phyloP scores from a whole-genome alignment of 257 asterid species.

The Ballota nigra region DNA sequence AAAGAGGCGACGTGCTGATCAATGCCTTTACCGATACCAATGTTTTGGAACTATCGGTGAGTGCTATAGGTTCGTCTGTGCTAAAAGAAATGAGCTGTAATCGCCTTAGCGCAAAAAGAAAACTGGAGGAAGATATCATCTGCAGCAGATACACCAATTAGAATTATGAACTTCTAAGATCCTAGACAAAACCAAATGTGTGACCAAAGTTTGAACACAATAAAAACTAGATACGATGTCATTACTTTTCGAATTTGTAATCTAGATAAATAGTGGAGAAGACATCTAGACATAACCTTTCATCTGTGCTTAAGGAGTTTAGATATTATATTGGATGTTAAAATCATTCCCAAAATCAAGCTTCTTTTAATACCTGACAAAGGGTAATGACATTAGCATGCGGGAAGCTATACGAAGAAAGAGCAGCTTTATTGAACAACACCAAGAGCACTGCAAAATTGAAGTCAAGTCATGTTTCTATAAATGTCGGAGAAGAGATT shows the following conservation, averaged over 20 bases:
- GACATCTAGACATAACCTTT: background rate
- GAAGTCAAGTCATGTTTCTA: constrained; percentile 15
- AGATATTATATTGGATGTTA: background rate
- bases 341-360: constrained; percentile 8
- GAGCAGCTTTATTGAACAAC: constrained; percentile 95
- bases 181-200: background rate
- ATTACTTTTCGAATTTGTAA: background rate
- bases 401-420: constrained; percentile 85
- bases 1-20: constrained; percentile 62
- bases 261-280: background rate
- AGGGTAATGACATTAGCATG: constrained; percentile 90
- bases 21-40: constrained; percentile 59
- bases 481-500: background rate
- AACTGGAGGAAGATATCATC: constrained; percentile 75
- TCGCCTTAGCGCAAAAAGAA: constrained; percentile 61
- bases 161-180: constrained; percentile 12
- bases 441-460: constrained; percentile 77
- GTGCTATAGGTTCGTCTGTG: constrained; percentile 42
- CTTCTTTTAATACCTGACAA: constrained; percentile 59
- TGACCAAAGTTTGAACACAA: background rate
- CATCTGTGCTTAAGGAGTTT: too few species aligned
- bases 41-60: constrained; percentile 40
- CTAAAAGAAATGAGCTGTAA: constrained; percentile 65
- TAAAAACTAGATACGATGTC: background rate
- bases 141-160: constrained; percentile 36